Evolutionary conservation across 2,329 filamentous ascomycete species (phyloP), one percentile per base, ranked within the genome.

Genomic region (Dryadomyces quercus-mongolicae): DNA sequence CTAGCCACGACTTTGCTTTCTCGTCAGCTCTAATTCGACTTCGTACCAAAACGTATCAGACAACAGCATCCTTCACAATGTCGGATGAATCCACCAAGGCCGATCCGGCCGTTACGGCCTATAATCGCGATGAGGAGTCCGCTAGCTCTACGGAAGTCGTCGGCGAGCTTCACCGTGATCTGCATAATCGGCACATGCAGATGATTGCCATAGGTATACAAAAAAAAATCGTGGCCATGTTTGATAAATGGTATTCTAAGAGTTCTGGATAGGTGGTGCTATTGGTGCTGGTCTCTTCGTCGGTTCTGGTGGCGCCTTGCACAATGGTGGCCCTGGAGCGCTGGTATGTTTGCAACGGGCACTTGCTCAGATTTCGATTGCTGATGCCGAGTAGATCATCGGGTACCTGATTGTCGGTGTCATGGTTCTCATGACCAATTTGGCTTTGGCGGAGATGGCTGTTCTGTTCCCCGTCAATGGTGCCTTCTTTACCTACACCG

Each of bases 271-370:
- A 70, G 70, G 70, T 53, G 71, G 71, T 62, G 67, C 71, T 13
- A 73, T 74, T 47, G 71, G 71, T 55, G 71, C 70, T 58, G 85
- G 85, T 71, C 74, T 88, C 8, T 88, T 88, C 65, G 82, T 89
- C 55, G 79, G 82, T 49, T 84, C 82, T 2, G 84, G 82, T 50
- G 66, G 65, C 48, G 81, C 82, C 42, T 68, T 86, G 52, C 69
- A 73, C 21, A 70, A 66, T n/a, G 84, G 82, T 62, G 84, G 83
- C 22, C 84, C 83, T 15, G 71, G 66, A 2, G 61, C 70, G 5
- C 61, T 74, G 57, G 63, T 76, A 13, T 2, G 18, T 38, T 21
- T 13, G 8, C 45, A 15, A 47, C 36, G 42, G 36, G 31, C 61
- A 13, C 36, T 4, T 12, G 7, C 15, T 40, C 15, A 4, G 36